Conservation (phyloP, 169 alveolate genomes). For the Cryptosporidium parvum region DNA sequence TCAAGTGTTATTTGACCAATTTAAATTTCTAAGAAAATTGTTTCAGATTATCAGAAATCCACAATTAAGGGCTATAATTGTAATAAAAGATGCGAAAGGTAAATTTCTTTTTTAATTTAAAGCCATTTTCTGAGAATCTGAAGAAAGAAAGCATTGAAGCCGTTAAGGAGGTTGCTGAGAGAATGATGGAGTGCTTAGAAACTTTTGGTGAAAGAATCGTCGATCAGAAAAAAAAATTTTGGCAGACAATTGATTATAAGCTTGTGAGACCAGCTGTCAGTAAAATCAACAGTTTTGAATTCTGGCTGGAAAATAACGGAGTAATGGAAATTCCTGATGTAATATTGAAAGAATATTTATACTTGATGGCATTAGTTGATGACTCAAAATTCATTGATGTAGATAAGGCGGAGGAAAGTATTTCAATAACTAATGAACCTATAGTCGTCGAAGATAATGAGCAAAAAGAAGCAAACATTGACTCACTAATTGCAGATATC, state of each 20-base stretch:
- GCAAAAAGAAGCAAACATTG: background rate
- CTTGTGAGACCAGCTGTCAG: conserved; percentile 13
- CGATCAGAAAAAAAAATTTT: conserved; percentile 10
- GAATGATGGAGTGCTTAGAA: conserved; percentile 20
- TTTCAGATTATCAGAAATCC: background rate
- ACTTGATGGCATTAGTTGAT: conserved; percentile 18
- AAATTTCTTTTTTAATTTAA: conserved; percentile 27
- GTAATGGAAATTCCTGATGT: conserved; percentile 47
- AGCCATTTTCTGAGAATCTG: conserved; percentile 15
- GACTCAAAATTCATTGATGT: conserved; percentile 16
- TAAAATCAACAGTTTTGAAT: conserved; percentile 27
- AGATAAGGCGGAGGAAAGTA: background rate
- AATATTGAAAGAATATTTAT: conserved; percentile 17
- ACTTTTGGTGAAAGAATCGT: background rate
- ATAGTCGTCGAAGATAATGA: background rate
- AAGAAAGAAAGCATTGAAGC: conserved; percentile 18
- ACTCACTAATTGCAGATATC: conserved; percentile 23
- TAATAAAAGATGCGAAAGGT: conserved; percentile 37
- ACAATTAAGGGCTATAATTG: background rate
- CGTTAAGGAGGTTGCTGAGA: conserved; percentile 37
- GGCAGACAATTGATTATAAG: conserved; percentile 37
- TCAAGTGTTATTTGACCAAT: conserved; percentile 1
- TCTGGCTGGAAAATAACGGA: conserved; percentile 48
- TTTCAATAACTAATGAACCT: background rate
- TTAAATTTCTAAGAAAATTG: background rate